Percentiles rank a stretch among this genome's conserved stretches.
These are phyloP conservation scores for Mallotus nudiflorus DNA, from an alignment of 345 rosid species.

Conservation along the genomic window DNA sequence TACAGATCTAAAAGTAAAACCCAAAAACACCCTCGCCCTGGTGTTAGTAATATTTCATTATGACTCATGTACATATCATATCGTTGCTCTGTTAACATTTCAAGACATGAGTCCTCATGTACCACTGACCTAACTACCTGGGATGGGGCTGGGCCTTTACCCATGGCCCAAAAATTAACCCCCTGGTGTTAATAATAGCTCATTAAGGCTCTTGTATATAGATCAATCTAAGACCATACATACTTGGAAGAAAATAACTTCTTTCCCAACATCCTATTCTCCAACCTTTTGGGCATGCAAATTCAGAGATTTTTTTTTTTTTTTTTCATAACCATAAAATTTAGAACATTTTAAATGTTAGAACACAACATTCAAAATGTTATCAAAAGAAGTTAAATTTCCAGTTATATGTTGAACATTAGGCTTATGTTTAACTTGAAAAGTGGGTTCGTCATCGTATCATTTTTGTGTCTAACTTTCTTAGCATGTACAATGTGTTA, in stretches of 20 bases:
- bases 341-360: too few relatives aligned
- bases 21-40: background rate
- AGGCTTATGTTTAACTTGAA: background rate
- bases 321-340: too few relatives aligned
- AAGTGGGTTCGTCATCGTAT: background rate
- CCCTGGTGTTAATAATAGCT: too few relatives aligned
- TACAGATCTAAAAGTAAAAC: background rate
- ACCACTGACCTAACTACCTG: too few relatives aligned
- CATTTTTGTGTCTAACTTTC: conserved; percentile 2
- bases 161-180: too few relatives aligned
- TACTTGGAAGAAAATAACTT: background rate
- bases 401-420: background rate
- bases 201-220: background rate
- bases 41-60: too few relatives aligned
- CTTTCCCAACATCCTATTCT: background rate
- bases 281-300: background rate
- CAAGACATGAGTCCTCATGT: too few relatives aligned
- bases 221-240: background rate
- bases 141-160: too few relatives aligned
- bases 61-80: too few relatives aligned
- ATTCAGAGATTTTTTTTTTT: too few relatives aligned
- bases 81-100: too few relatives aligned
- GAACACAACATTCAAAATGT: too few relatives aligned
- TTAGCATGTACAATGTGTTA: conserved; percentile 2
- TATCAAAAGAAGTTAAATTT: background rate